These are phyloP conservation scores for Plasmopara muralis DNA, from an alignment of 352 stramenopile genomes.

Conservation along the genomic window DNA sequence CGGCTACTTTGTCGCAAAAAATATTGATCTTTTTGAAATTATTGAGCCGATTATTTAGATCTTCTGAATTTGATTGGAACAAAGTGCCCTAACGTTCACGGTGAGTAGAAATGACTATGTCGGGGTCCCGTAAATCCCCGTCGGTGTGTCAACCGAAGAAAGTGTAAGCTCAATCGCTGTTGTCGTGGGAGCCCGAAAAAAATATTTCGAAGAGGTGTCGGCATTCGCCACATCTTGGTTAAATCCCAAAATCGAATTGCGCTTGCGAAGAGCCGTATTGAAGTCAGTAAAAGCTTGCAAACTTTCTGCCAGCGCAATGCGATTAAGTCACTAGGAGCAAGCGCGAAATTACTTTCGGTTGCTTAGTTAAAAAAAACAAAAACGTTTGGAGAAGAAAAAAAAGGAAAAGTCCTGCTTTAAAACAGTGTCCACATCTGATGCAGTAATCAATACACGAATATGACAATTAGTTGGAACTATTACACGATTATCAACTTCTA, in stretches of 20 bases:
- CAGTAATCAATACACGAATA: no score
- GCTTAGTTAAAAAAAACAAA: no score
- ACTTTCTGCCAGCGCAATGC: background rate
- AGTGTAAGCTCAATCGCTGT: background rate
- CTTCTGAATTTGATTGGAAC: constrained; percentile 1
- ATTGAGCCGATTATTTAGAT: background rate
- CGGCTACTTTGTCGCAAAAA: background rate
- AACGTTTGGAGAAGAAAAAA: no score
- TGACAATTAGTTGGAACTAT: no score
- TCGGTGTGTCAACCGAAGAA: constrained; percentile 5
- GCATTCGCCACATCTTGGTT: constrained; percentile 2
- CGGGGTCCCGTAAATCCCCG: constrained; percentile 1
- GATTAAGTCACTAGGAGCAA: background rate
- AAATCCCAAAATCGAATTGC: constrained; percentile 8
- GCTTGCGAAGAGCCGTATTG: no score
- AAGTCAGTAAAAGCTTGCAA: background rate
- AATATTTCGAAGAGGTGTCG: background rate
- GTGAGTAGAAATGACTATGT: constrained; percentile 1
- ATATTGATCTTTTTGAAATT: constrained; percentile 1
- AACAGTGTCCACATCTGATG: no score
- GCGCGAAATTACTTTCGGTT: background rate
- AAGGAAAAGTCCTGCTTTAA: no score
- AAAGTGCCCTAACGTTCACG: constrained; percentile 6
- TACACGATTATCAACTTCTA: no score
- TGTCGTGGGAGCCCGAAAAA: background rate